Evolutionary conservation across 495 filamentous ascomycete genomes (phyloP).

Genomic region (Talaromyces ruber): DNA sequence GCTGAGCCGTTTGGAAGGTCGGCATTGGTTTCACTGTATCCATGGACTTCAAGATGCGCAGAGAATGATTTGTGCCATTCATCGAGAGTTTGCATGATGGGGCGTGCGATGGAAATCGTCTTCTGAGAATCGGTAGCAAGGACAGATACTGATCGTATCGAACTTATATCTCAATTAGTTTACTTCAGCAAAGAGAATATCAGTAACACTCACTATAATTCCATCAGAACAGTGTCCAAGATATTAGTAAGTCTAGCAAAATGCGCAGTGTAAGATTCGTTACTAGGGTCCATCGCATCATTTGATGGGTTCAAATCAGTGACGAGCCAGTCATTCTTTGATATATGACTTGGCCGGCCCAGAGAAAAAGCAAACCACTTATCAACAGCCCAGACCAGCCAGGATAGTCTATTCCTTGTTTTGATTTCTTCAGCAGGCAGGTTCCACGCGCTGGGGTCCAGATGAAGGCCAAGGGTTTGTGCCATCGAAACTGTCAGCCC

Average conservation of each 20-base stretch:
- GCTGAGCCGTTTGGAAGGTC: neutral
- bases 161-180: neutral
- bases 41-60: neutral
- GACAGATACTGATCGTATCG: neutral
- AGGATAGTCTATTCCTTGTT: neutral
- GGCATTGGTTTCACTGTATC: neutral
- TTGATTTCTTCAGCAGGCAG: neutral
- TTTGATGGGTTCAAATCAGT: neutral
- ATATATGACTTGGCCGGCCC: slow-evolving; percentile 2
- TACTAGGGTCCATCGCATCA: neutral
- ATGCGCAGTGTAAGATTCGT: neutral
- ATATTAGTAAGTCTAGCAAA: neutral
- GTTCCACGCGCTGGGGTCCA: neutral
- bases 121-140: neutral
- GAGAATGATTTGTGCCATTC: neutral
- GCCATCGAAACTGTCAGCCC: slow-evolving; percentile 1
- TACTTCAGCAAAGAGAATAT: neutral
- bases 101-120: neutral
- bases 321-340: neutral
- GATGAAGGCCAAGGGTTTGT: neutral
- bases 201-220: neutral
- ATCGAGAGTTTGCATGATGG: neutral
- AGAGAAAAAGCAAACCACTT: slow-evolving; percentile 1
- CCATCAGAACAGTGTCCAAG: neutral
- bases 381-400: neutral